Conservation (phyloP, 106 monocot species). For the Narthecium ossifragum region DNA sequence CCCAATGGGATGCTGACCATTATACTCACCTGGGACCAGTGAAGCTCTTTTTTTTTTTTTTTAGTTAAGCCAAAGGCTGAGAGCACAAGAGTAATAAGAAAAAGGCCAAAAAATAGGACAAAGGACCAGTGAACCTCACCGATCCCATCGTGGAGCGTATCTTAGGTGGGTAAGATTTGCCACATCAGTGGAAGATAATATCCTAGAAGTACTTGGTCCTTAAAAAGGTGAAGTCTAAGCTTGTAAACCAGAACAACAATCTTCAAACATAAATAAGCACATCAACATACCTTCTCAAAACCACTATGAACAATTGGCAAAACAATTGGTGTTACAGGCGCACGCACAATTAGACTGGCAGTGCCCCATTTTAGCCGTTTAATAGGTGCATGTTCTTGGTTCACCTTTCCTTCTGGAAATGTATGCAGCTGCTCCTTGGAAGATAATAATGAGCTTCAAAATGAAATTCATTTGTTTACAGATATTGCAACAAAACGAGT, state of each 20-base stretch:
- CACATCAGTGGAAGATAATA: no score
- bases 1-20: no score
- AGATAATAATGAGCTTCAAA: constrained; percentile 8
- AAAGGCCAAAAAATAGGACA: constrained; percentile 1
- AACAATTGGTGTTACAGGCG: constrained; percentile 73
- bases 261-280: not conserved
- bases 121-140: not conserved
- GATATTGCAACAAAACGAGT: no score
- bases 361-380: constrained; percentile 94
- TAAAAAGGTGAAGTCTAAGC: not conserved
- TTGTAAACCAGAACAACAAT: not conserved
- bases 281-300: constrained; percentile 78
- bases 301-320: constrained; percentile 86
- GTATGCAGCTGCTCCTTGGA: constrained; percentile 69
- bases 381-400: constrained; percentile 66
- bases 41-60: no score
- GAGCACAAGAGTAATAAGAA: no score
- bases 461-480: not conserved
- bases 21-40: no score
- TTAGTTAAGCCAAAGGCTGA: no score
- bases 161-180: no score
- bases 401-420: constrained; percentile 96
- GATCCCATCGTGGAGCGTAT: no score
- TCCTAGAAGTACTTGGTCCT: no score
- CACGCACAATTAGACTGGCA: constrained; percentile 91